A percentile compares a stretch with the other conserved stretches of the same genome.
Evolutionary conservation across 257 asterid genomes (phyloP).

Genomic region (Pogostemon cablin): DNA sequence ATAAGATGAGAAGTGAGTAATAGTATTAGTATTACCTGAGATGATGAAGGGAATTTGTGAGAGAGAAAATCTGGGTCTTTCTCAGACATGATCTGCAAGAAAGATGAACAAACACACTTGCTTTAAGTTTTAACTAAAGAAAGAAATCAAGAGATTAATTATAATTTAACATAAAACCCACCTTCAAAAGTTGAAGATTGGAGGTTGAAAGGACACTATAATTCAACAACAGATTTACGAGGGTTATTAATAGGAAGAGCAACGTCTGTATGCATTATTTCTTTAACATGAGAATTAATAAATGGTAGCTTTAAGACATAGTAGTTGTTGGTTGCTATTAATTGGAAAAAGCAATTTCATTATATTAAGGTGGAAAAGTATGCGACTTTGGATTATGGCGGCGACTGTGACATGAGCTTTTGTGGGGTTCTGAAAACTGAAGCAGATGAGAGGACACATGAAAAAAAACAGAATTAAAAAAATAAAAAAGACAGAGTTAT

Average conservation of each 20-base stretch:
- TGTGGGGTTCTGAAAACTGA: background rate
- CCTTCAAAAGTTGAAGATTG: background rate
- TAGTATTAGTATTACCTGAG: slow-evolving; percentile 48
- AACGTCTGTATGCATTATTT: slow-evolving; percentile 1
- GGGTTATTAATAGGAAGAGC: slow-evolving; percentile 18
- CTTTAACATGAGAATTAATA: background rate
- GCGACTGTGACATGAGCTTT: slow-evolving; percentile 48
- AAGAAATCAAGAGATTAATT: no score
- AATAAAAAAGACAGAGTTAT: background rate
- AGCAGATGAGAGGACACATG: slow-evolving; percentile 40
- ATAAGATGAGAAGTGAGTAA: background rate
- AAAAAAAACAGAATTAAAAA: background rate
- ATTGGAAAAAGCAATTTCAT: no score
- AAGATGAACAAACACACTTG: background rate
- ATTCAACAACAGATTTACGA: no score
- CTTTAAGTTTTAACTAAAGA: background rate
- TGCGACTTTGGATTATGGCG: slow-evolving; percentile 44
- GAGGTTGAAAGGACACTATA: no score
- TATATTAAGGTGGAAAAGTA: slow-evolving; percentile 6
- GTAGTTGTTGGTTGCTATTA: no score
- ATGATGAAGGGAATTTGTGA: slow-evolving; percentile 54
- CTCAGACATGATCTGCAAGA: slow-evolving; percentile 48
- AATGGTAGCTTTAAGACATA: no score
- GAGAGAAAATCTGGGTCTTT: slow-evolving; percentile 49
- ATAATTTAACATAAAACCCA: no score